These are phyloP conservation scores for Wickerhamiella hasegawae DNA, from an alignment of 805 yeast genomes.

Conservation along the genomic window DNA sequence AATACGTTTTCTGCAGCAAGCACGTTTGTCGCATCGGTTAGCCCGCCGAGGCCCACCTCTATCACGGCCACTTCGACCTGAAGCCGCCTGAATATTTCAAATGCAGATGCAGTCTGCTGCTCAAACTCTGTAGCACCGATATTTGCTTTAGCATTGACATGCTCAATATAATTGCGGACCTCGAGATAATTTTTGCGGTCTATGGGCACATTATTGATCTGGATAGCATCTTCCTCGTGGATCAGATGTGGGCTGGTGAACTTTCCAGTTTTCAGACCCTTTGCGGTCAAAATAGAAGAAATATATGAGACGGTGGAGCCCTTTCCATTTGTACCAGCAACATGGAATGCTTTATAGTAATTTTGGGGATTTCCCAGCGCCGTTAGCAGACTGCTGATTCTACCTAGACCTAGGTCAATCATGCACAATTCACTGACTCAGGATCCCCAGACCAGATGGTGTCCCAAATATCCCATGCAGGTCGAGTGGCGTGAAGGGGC, in stretches of 20 bases:
- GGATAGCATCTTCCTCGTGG: slow-evolving; percentile 57
- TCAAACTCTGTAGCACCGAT: slow-evolving; percentile 82
- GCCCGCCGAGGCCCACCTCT: slow-evolving; percentile 94
- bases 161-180: slow-evolving; percentile 29
- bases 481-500: no score
- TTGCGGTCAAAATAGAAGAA: slow-evolving; percentile 40
- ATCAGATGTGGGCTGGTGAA: slow-evolving; percentile 84
- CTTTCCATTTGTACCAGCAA: slow-evolving; percentile 95
- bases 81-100: slow-evolving; percentile 47
- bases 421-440: no score
- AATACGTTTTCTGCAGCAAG: slow-evolving; percentile 27
- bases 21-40: slow-evolving; percentile 78
- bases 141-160: slow-evolving; percentile 24
- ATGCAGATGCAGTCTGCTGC: slow-evolving; percentile 68
- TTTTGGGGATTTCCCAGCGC: slow-evolving; percentile 55
- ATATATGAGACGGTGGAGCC: slow-evolving; percentile 84
- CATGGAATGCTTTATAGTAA: slow-evolving; percentile 54
- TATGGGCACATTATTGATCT: slow-evolving; percentile 45
- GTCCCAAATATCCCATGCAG: no score
- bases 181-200: slow-evolving; percentile 28
- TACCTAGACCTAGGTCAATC: slow-evolving; percentile 42
- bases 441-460: no score
- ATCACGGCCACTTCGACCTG: slow-evolving; percentile 60
- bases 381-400: slow-evolving; percentile 32
- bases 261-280: slow-evolving; percentile 44